Conservation (phyloP, 441 rosid species). For the Gossypium davidsonii region DNA sequence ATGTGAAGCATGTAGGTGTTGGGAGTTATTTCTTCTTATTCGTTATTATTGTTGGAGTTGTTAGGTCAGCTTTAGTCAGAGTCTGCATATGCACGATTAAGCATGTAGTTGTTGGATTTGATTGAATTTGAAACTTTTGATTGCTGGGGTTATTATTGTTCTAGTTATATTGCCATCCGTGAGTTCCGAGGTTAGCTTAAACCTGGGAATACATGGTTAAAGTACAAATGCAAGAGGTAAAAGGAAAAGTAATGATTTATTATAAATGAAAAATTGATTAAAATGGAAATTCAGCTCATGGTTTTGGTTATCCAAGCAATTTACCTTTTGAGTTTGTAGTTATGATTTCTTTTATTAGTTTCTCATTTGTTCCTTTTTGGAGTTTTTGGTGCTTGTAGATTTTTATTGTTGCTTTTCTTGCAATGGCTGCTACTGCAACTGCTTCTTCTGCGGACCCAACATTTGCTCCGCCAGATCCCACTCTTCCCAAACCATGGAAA, state of each 20-base stretch:
- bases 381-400: background rate
- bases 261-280: background rate
- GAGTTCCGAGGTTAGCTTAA: background rate
- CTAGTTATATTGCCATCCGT: background rate
- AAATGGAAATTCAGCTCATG: background rate
- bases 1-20: background rate
- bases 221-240: background rate
- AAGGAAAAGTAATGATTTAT: background rate
- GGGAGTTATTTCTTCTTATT: background rate
- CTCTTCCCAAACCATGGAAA: conserved; percentile 74
- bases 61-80: too few relatives aligned
- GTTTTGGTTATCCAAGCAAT: background rate
- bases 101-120: too few relatives aligned
- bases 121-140: too few relatives aligned
- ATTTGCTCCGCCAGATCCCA: conserved; percentile 66
- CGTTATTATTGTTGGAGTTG: background rate
- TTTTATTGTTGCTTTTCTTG: conserved; percentile 9
- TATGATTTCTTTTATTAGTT: background rate
- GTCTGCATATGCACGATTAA: too few relatives aligned
- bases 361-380: background rate
- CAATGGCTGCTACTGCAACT: conserved; percentile 57
- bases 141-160: too few relatives aligned
- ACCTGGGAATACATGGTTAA: background rate
- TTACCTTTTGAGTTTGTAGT: background rate
- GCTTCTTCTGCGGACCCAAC: conserved; percentile 42